phyloP scores from a whole-genome alignment of 768 basidiomycete genomes.

The Chiua virens region DNA sequence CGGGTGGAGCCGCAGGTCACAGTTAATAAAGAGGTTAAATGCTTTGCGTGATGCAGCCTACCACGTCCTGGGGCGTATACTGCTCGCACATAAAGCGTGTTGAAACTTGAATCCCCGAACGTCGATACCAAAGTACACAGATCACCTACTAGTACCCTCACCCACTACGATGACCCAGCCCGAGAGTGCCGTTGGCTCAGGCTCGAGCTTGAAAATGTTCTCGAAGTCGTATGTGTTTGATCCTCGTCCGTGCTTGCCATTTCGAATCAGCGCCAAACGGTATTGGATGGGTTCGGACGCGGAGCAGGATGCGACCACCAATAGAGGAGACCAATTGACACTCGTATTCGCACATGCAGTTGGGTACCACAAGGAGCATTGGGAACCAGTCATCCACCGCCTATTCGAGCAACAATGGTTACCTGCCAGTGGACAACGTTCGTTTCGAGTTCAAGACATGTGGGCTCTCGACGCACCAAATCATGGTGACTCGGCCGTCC shows the following conservation, averaged over 20 bases:
- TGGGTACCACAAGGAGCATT: conserved; percentile 8
- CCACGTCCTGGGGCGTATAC: no score
- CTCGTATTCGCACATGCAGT: conserved; percentile 4
- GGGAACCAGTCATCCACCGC: conserved; percentile 3
- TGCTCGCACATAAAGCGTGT: no score
- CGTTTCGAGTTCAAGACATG: conserved; percentile 2
- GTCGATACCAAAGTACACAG: no score
- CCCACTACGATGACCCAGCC: no score
- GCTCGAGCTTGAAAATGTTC: neutral
- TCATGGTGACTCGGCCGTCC: conserved; percentile 9
- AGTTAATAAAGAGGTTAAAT: no score
- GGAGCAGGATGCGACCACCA: neutral
- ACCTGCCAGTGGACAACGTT: no score
- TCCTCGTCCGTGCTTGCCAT: conserved; percentile 9
- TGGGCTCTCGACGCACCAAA: conserved; percentile 8
- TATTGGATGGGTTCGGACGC: conserved; percentile 1
- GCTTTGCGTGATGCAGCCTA: no score
- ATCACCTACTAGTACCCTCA: no score
- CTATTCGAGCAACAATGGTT: neutral
- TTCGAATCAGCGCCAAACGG: conserved; percentile 8
- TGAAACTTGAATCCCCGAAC: no score
- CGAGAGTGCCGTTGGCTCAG: no score
- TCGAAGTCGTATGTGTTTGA: conserved; percentile 8
- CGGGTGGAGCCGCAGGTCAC: no score
- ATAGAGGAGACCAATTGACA: neutral